Evolutionary conservation across 2,329 filamentous ascomycete genomes (phyloP), one percentile per base, ranked within the genome.

Genomic region (Nigrospora sphaerica): DNA sequence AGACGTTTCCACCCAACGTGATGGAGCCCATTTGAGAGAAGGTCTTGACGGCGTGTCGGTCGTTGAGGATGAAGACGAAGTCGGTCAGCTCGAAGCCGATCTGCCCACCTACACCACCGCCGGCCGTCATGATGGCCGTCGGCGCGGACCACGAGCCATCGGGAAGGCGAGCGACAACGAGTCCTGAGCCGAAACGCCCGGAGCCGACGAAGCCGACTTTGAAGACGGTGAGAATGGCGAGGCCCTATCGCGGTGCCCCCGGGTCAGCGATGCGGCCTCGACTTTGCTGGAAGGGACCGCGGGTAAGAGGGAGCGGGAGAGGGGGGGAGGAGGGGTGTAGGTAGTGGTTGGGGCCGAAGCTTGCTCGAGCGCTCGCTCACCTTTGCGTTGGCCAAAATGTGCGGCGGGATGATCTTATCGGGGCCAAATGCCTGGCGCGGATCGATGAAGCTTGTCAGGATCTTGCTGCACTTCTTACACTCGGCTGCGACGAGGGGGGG

Each of bases 31-130:
- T 83, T 66, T 97, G 92, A 6, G 91, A 89, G 67, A 98, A 97
- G 10, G 92, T 91, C 66, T 88, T 88, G 54, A 98, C 92, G 39
- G 93, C 92, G 48, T 75, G 81, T 37, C 83, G 74, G 62, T 98
- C 92, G 70, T 98, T 98, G 54, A 98, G 82, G 54, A 98, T 96
- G 70, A 98, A 97, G 63, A 98, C 93, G 63, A 98, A 98, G 65
- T 93, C 88, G 49, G 88, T 93, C 51, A 95, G 68, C 67, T 95
- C 88, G 66, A 92, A 88, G 33, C 88, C 88, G 59, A 95, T 88
- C 69, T 93, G 88, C 36, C 88, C 88, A 55, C 88, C 88, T 54
- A 95, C 87, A 19, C 88, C 88, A 46, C 84, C 88, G 55, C 88
- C 88, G 28, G 85, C 82, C 1, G 86, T 90, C 44, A 84, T 83